These are phyloP conservation scores for Meyerozyma smithsonii DNA, from an alignment of 1,139 yeast species.

Conservation along the genomic window DNA sequence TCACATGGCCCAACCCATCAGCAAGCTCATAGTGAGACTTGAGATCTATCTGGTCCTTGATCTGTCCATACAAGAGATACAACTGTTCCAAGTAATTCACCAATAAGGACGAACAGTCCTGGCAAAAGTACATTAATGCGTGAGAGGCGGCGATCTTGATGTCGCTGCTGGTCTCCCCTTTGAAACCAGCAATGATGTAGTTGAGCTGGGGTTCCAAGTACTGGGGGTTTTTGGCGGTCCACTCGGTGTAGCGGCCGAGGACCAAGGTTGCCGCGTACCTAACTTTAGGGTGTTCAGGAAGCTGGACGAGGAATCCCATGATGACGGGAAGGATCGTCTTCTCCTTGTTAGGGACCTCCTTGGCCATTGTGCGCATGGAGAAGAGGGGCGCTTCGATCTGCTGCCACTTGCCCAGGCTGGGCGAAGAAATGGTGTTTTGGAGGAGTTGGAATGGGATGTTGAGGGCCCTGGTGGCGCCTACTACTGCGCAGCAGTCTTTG, in stretches of 20 bases:
- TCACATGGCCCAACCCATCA: slow-evolving; percentile 86
- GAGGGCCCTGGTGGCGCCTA: slow-evolving; percentile 71
- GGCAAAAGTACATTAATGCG: slow-evolving; percentile 91
- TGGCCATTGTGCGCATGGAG: slow-evolving; percentile 90
- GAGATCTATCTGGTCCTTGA: slow-evolving; percentile 53
- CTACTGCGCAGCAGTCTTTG: slow-evolving; percentile 89
- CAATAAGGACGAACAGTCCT: slow-evolving; percentile 74
- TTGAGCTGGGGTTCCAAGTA: slow-evolving; percentile 77
- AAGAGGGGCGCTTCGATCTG: slow-evolving; percentile 86
- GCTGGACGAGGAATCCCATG: slow-evolving; percentile 60
- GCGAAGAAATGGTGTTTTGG: slow-evolving; percentile 27
- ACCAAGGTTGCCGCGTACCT: slow-evolving; percentile 92
- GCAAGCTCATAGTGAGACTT: slow-evolving; percentile 75
- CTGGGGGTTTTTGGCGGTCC: slow-evolving; percentile 87
- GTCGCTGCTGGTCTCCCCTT: slow-evolving; percentile 35
- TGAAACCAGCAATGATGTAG: slow-evolving; percentile 79
- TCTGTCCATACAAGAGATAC: slow-evolving; percentile 66
- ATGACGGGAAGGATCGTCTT: slow-evolving; percentile 70
- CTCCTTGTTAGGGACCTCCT: slow-evolving; percentile 72
- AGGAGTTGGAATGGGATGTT: slow-evolving; percentile 55
- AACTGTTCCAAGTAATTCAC: slow-evolving; percentile 72
- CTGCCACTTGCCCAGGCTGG: slow-evolving; percentile 59
- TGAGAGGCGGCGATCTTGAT: slow-evolving; percentile 85
- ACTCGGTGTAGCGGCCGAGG: slow-evolving; percentile 89
- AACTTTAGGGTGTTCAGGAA: slow-evolving; percentile 84